phyloP scores from a whole-genome alignment of 768 basidiomycete species.

The Pleurotus ostreatus region DNA sequence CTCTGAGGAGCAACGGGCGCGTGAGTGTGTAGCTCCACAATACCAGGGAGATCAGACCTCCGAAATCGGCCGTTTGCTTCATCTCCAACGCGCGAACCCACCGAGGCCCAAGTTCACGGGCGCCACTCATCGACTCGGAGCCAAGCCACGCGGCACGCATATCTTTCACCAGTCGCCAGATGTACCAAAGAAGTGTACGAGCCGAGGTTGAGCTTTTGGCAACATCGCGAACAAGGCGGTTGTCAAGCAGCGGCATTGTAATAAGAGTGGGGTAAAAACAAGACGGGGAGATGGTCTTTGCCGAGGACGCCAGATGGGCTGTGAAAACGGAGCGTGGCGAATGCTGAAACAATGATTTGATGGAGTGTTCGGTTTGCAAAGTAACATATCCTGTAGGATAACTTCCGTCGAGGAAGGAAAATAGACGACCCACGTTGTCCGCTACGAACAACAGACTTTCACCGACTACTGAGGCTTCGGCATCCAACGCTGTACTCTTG shows the following conservation, averaged over 20 bases:
- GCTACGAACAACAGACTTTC: conserved; percentile 64
- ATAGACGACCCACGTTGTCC: conserved; percentile 54
- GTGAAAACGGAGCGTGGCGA: conserved; percentile 42
- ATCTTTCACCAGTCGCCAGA: conserved; percentile 65
- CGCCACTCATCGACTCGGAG: conserved; percentile 58
- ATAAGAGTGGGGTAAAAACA: conserved; percentile 42
- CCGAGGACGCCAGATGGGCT: conserved; percentile 32
- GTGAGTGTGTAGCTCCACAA: conserved; percentile 6
- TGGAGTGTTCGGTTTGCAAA: conserved; percentile 26
- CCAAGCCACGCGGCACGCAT: conserved; percentile 75
- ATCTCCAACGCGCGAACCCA: conserved; percentile 67
- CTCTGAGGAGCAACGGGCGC: conserved; percentile 34
- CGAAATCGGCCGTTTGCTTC: conserved; percentile 63
- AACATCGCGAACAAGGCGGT: conserved; percentile 59
- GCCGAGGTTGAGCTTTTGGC: conserved; percentile 66
- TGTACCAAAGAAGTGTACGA: conserved; percentile 70
- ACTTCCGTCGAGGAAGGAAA: conserved; percentile 72
- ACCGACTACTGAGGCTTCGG: conserved; percentile 47
- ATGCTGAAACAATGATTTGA: conserved; percentile 44
- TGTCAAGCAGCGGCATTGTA: conserved; percentile 52
- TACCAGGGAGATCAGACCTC: conserved; percentile 40
- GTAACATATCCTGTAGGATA: conserved; percentile 62
- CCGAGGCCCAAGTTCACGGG: conserved; percentile 66
- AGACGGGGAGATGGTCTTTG: conserved; percentile 22
- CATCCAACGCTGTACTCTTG: conserved; percentile 30